These are phyloP conservation scores for Aspergillus nanangensis DNA, from an alignment of 495 filamentous ascomycete species.

Conservation along the genomic window DNA sequence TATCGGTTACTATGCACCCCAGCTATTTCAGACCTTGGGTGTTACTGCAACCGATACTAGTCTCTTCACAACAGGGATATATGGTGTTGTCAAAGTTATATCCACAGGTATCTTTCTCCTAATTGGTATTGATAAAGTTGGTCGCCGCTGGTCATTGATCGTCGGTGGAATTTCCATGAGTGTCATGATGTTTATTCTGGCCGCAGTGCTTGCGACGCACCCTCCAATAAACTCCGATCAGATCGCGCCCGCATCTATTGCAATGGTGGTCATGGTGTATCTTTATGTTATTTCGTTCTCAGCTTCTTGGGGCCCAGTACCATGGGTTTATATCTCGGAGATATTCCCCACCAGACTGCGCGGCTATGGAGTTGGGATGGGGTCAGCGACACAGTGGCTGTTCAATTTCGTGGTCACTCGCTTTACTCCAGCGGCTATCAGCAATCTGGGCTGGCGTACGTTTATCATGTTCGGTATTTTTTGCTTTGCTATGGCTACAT, in stretches of 20 bases:
- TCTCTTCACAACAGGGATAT: slow-evolving; percentile 49
- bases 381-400: slow-evolving; percentile 50
- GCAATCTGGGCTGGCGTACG: slow-evolving; percentile 45
- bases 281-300: slow-evolving; percentile 46
- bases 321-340: slow-evolving; percentile 55
- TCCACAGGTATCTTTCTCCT: slow-evolving; percentile 58
- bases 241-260: slow-evolving; percentile 38
- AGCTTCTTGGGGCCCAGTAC: slow-evolving; percentile 39
- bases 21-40: slow-evolving; percentile 48
- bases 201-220: slow-evolving; percentile 53
- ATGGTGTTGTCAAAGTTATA: slow-evolving; percentile 50
- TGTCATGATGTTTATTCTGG: slow-evolving; percentile 70
- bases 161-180: slow-evolving; percentile 66
- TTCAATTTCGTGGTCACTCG: slow-evolving; percentile 45
- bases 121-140: slow-evolving; percentile 65
- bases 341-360: slow-evolving; percentile 70
- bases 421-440: slow-evolving; percentile 33
- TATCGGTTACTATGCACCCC: slow-evolving; percentile 48
- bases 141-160: slow-evolving; percentile 61
- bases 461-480: slow-evolving; percentile 56
- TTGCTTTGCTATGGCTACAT: slow-evolving; percentile 29
- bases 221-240: slow-evolving; percentile 28
- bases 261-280: slow-evolving; percentile 52
- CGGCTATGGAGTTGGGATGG: slow-evolving; percentile 64
- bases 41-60: slow-evolving; percentile 35